Evolutionary conservation across 148 eudicot genomes (phyloP), one percentile per base, ranked within the genome.

Genomic region (Cornus kousa): DNA sequence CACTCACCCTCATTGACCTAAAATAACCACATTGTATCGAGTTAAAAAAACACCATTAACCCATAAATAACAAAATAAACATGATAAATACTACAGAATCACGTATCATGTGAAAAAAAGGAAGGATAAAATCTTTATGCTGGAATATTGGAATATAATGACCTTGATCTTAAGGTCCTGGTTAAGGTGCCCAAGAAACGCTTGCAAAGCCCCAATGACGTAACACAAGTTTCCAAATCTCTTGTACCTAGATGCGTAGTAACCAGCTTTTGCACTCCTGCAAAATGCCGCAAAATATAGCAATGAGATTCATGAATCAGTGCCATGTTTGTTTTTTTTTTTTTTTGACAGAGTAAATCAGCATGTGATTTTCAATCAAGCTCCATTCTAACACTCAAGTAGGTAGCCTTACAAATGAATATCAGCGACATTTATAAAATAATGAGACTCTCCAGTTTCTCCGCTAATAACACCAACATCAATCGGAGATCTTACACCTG

Each of bases 221-320:
- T 96, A 96, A 71, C 99, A 96, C 43, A 96, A 84, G 73, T 96
- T 96, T 78, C 99, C 99, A 78, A 92, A 93, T 70, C 80, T 89
- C 82, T 96, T 96, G 89, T 96, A 96, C 80, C 92, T 89, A 69
- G 99, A 85, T 74, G 99, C 93, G 87, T 90, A 90, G 82, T 89
- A 96, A 86, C 99, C 99, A 53, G 98, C 97, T 90, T 96, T 96
- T 32, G 99, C 99, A 85, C 97, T 96, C 92, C 99, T 96, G 88
- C 72, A 74, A 86, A 66, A 79, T 77, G 79, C 68, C 65, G 68
- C 28, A 67, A 16, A 50, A 72, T 74, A 75, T 33, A 9, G 39
- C 22, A 43, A 76, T 14, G n/a, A 19, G 3, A 12, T 37, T 62
- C 68, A 23, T 70, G 0, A 53, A 53, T 43, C 48, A 6, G 48